phyloP scores from a whole-genome alignment of 2,329 filamentous ascomycete species.

The Sporothrix pallida region DNA sequence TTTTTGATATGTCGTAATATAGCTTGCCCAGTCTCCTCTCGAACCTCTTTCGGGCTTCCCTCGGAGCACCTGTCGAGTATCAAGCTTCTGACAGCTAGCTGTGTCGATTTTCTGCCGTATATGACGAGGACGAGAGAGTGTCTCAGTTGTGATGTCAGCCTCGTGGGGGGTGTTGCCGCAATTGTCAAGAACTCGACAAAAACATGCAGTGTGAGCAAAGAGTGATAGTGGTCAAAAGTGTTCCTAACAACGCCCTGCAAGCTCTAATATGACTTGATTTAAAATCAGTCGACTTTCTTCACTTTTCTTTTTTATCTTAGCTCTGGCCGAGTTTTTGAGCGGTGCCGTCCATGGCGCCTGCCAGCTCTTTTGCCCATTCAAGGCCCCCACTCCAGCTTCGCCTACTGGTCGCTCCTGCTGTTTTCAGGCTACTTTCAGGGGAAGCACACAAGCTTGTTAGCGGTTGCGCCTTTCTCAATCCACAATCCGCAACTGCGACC shows the following conservation, averaged over 20 bases:
- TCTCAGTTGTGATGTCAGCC: neutral
- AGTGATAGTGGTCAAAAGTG: neutral
- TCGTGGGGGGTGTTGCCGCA: neutral
- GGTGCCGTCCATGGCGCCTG: conserved; percentile 7
- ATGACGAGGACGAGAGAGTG: neutral
- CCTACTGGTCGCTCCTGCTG: conserved; percentile 19
- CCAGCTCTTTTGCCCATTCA: neutral
- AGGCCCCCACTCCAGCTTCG: conserved; percentile 1
- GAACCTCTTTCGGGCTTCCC: neutral
- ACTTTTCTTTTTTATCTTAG: conserved; percentile 2
- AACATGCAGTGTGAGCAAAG: neutral
- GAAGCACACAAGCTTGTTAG: neutral
- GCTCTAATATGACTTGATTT: conserved; percentile 5
- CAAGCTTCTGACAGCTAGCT: no score
- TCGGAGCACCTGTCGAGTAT: neutral
- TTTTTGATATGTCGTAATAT: neutral
- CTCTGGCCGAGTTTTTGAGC: conserved; percentile 18
- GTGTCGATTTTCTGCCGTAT: neutral
- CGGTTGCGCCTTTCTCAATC: neutral
- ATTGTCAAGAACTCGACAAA: neutral
- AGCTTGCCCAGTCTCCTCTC: neutral
- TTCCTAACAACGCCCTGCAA: neutral
- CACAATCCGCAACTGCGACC: neutral
- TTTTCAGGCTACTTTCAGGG: conserved; percentile 4
- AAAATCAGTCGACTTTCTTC: conserved; percentile 23